phyloP scores from a whole-genome alignment of 805 yeast species.

The Suhomyces pyralidae region DNA sequence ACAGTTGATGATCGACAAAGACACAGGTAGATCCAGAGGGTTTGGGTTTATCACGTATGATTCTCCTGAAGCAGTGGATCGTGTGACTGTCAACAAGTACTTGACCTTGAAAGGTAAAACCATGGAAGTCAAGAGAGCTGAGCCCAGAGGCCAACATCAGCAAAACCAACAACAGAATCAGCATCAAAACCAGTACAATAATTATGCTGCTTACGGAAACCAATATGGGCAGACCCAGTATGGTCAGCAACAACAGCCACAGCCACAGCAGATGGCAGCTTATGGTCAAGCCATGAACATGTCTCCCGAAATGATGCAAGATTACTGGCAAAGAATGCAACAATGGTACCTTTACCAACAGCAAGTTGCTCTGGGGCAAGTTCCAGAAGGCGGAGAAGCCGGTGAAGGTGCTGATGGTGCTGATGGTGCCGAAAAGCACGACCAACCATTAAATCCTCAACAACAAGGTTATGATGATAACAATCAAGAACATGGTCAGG shows the following conservation, averaged over 20 bases:
- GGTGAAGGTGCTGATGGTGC: slow-evolving; percentile 14
- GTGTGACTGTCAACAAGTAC: slow-evolving; percentile 77
- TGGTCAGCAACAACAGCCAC: slow-evolving; percentile 16
- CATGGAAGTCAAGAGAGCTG: slow-evolving; percentile 82
- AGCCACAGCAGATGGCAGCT: slow-evolving; percentile 15
- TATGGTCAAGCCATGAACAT: slow-evolving; percentile 22
- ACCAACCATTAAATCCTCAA: slow-evolving; percentile 42
- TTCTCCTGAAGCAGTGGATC: slow-evolving; percentile 89
- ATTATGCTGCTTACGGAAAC: slow-evolving; percentile 24
- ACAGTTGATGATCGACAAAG: slow-evolving; percentile 95
- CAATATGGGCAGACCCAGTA: slow-evolving; percentile 28
- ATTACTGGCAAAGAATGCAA: slow-evolving; percentile 62
- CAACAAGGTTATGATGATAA: slow-evolving; percentile 22
- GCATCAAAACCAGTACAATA: slow-evolving; percentile 22
- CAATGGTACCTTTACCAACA: slow-evolving; percentile 65
- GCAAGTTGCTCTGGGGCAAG: slow-evolving; percentile 35
- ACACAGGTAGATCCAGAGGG: slow-evolving; percentile 94
- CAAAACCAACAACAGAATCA: slow-evolving; percentile 31
- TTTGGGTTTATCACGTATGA: slow-evolving; percentile 96
- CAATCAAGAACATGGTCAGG: slow-evolving; percentile 22
- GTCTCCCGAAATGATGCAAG: slow-evolving; percentile 58
- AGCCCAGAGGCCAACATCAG: slow-evolving; percentile 70
- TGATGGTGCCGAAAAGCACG: slow-evolving; percentile 26
- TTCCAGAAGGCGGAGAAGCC: slow-evolving; percentile 14
- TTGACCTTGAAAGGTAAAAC: slow-evolving; percentile 81